phyloP scores from a whole-genome alignment of 108 stramenopile genomes.

The Chaetoceros tenuissimus region DNA sequence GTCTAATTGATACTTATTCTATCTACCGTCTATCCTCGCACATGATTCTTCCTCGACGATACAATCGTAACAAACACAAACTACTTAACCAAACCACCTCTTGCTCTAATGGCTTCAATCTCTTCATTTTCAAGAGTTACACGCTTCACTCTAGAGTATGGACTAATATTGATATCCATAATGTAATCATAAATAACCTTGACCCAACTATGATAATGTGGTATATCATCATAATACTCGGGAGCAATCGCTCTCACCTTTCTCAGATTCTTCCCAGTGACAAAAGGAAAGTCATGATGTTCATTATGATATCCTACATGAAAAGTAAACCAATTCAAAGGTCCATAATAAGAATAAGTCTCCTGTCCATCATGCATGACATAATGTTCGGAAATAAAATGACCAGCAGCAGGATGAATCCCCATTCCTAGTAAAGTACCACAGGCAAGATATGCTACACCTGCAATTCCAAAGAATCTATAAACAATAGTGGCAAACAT shows the following conservation, averaged over 20 bases:
- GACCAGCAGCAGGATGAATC: conserved; percentile 92
- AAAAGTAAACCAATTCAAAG: conserved; percentile 83
- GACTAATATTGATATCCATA: conserved; percentile 55
- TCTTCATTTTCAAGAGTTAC: conserved; percentile 8
- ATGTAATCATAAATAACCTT: conserved; percentile 84
- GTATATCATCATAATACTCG: conserved; percentile 85
- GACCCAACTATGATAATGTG: conserved; percentile 71
- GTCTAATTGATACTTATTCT: no score
- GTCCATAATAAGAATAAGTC: conserved; percentile 87
- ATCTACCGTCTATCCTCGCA: no score
- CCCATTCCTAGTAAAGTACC: conserved; percentile 80
- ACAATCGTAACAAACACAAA: no score
- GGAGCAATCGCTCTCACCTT: conserved; percentile 68
- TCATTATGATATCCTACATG: conserved; percentile 97
- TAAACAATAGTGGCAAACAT: conserved; percentile 53
- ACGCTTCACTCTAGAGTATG: conserved; percentile 74
- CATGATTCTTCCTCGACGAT: no score
- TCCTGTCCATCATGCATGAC: conserved; percentile 77
- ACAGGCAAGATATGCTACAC: conserved; percentile 65
- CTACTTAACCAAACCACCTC: not conserved
- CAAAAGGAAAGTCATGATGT: conserved; percentile 92
- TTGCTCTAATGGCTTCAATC: not conserved
- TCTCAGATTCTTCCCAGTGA: conserved; percentile 74
- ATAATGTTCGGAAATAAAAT: conserved; percentile 95
- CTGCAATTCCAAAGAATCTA: conserved; percentile 48